Percentiles rank a stretch among this genome's conserved stretches.
These are phyloP conservation scores for Candida dajiaensis DNA, from an alignment of 805 yeast species.

Conservation along the genomic window DNA sequence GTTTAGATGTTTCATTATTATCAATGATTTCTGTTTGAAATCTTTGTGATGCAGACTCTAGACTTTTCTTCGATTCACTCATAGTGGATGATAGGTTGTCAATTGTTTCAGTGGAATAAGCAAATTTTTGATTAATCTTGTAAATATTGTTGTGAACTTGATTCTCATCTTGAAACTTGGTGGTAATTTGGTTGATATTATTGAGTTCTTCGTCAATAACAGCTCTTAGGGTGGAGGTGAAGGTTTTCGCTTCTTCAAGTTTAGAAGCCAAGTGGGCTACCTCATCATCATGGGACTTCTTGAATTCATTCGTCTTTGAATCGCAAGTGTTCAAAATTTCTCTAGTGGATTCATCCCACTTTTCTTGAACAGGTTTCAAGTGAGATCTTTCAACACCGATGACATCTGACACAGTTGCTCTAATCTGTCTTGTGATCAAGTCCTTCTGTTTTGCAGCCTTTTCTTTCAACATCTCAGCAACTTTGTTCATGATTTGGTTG, in stretches of 20 bases:
- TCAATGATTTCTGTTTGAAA: conserved; percentile 8
- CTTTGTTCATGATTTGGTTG: conserved; percentile 12
- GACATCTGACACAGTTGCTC: conserved; percentile 13
- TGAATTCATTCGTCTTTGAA: conserved; percentile 7
- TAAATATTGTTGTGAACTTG: conserved; percentile 3
- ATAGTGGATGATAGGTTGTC: background rate
- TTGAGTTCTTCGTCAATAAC: conserved; percentile 16
- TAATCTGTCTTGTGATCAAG: conserved; percentile 9
- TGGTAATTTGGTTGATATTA: conserved; percentile 7
- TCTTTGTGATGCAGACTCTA: conserved; percentile 1
- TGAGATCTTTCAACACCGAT: conserved; percentile 14
- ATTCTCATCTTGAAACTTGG: conserved; percentile 5
- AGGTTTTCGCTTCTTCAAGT: conserved; percentile 12
- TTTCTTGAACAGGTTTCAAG: conserved; percentile 8
- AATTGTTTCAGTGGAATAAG: background rate
- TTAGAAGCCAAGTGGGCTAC: conserved; percentile 5
- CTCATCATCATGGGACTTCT: conserved; percentile 6
- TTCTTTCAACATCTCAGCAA: conserved; percentile 16
- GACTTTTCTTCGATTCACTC: background rate
- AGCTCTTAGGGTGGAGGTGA: conserved; percentile 10
- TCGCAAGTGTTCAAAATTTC: conserved; percentile 19
- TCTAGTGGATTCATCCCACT: conserved; percentile 20
- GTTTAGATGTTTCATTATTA: conserved; percentile 7
- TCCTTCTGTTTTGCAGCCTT: conserved; percentile 16
- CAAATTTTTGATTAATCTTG: conserved; percentile 4